Conservation (phyloP, 2,329 filamentous ascomycete species). For the Botrytis squamosa region DNA sequence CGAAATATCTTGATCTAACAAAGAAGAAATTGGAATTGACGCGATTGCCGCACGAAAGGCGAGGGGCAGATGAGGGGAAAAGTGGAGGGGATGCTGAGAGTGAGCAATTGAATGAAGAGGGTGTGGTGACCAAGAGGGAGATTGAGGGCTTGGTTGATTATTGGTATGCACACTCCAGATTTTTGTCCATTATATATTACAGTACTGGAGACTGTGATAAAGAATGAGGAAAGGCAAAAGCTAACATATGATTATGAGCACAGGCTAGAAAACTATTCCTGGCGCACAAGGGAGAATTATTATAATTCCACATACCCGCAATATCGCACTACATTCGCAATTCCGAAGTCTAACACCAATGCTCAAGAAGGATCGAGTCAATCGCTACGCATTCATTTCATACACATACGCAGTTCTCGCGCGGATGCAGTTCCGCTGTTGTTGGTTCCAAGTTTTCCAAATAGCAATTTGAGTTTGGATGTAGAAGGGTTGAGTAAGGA, state of each 20-base stretch:
- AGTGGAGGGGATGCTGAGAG: background rate
- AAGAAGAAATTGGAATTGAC: conserved; percentile 66
- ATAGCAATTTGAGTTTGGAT: conserved; percentile 58
- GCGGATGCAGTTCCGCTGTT: conserved; percentile 60
- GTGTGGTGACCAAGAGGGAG: conserved; percentile 53
- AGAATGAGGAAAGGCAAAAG: background rate
- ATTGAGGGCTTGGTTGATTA: conserved; percentile 65
- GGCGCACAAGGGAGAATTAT: conserved; percentile 57
- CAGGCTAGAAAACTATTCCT: conserved; percentile 66
- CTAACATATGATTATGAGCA: background rate
- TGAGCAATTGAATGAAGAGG: conserved; percentile 47
- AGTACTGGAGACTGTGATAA: background rate
- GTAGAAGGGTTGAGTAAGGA: conserved; percentile 1
- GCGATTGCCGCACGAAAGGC: conserved; percentile 57
- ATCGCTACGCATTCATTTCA: conserved; percentile 60
- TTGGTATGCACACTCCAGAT: conserved; percentile 47
- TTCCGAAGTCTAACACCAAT: background rate
- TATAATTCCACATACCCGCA: conserved; percentile 62
- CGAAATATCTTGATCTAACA: conserved; percentile 65
- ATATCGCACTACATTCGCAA: conserved; percentile 51
- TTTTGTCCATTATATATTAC: background rate
- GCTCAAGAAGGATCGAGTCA: conserved; percentile 24
- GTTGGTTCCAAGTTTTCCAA: conserved; percentile 64
- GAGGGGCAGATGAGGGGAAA: background rate
- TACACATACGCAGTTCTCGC: conserved; percentile 57